Percentiles rank a stretch among this genome's conserved stretches.
These are phyloP conservation scores for Triticum urartu DNA, from an alignment of 176 grass and related monocot species.

Conservation along the genomic window DNA sequence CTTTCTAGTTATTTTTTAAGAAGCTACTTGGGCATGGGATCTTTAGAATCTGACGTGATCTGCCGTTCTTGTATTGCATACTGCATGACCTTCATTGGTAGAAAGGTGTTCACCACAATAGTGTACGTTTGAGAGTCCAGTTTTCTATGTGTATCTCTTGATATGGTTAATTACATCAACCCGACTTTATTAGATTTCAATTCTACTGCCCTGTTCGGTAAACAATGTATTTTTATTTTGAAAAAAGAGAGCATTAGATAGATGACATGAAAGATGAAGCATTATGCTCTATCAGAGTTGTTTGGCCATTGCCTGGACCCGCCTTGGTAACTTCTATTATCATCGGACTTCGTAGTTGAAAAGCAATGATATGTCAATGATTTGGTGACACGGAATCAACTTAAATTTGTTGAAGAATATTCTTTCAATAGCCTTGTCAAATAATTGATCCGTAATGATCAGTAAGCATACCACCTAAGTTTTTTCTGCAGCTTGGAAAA, in stretches of 20 bases:
- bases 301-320: not conserved
- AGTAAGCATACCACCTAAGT: not conserved
- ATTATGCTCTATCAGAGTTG: not conserved
- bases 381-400: not conserved
- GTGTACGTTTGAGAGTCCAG: not conserved
- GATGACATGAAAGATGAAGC: not conserved
- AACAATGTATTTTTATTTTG: not conserved
- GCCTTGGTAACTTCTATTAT: not conserved
- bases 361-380: not conserved
- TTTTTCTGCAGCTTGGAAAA: conserved; percentile 43
- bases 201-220: not conserved
- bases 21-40: not conserved
- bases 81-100: not conserved
- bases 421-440: not conserved
- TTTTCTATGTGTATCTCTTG: not conserved
- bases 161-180: not conserved
- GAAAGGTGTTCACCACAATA: not conserved
- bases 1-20: not conserved
- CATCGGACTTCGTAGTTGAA: not conserved
- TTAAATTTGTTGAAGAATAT: not conserved
- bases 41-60: not conserved
- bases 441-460: not conserved
- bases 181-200: not conserved
- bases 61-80: not conserved
- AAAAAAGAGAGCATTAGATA: not conserved